Conservation (phyloP, 768 basidiomycete species). For the Tulasnella sp. region DNA sequence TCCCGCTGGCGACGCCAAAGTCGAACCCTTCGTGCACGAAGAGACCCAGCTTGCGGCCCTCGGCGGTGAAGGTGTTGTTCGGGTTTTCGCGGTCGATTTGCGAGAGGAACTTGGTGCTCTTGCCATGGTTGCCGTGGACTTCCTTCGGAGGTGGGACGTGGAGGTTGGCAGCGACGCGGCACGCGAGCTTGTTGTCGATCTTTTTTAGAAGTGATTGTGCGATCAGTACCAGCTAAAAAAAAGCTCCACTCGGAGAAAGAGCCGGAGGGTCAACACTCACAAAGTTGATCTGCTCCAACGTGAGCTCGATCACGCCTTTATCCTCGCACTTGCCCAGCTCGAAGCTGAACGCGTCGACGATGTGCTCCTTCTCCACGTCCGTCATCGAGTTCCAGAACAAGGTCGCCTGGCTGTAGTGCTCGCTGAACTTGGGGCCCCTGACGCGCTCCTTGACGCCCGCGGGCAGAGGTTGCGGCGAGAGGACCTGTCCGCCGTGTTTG, state of each 20-base stretch:
- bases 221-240: too few relatives aligned
- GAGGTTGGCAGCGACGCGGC: slow-evolving; percentile 61
- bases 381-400: slow-evolving; percentile 82
- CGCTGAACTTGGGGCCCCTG: slow-evolving; percentile 57
- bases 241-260: too few relatives aligned
- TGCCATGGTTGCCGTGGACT: slow-evolving; percentile 54
- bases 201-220: slow-evolving; percentile 36
- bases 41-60: slow-evolving; percentile 65
- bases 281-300: slow-evolving; percentile 61
- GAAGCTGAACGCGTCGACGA: slow-evolving; percentile 68
- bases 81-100: slow-evolving; percentile 17
- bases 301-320: slow-evolving; percentile 60
- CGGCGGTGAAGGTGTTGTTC: slow-evolving; percentile 42
- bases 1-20: slow-evolving; percentile 51
- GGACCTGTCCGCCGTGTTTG: slow-evolving; percentile 47
- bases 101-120: slow-evolving; percentile 33
- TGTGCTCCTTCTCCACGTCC: slow-evolving; percentile 64
- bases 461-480: slow-evolving; percentile 28
- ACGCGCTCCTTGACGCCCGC: slow-evolving; percentile 53
- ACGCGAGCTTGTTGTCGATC: slow-evolving; percentile 71
- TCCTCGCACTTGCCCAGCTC: slow-evolving; percentile 84
- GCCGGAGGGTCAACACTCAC: not conserved
- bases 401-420: slow-evolving; percentile 68
- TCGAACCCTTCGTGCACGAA: slow-evolving; percentile 75
- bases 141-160: slow-evolving; percentile 56